A percentile compares a stretch with the other conserved stretches of the same genome.
Evolutionary conservation across 345 rosid species (phyloP).

Genomic region (Acer negundo): DNA sequence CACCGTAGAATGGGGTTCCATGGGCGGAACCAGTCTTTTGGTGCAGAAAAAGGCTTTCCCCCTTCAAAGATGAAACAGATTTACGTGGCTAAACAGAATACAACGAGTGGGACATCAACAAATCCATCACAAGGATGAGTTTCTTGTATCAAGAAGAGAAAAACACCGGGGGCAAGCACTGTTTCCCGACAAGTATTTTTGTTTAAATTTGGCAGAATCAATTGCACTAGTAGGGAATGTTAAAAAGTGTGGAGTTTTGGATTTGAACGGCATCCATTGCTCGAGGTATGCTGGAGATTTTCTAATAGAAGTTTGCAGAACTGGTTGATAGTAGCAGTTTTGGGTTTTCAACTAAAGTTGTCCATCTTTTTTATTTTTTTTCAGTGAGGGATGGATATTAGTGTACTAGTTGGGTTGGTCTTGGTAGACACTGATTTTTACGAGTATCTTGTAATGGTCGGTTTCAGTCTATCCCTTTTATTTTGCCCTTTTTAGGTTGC

Average conservation of each 20-base stretch:
- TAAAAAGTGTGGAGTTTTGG: not conserved
- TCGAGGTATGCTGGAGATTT: conserved; percentile 9
- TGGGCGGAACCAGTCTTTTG: conserved; percentile 64
- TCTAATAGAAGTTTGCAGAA: not conserved
- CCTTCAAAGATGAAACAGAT: conserved; percentile 81
- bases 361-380: not conserved
- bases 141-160: not conserved
- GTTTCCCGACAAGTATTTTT: not conserved
- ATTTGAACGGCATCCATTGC: not conserved
- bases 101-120: conserved; percentile 37
- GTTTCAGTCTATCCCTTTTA: not conserved
- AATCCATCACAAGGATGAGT: conserved; percentile 21
- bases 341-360: not conserved
- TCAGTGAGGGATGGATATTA: not conserved
- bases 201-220: not conserved
- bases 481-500: not conserved
- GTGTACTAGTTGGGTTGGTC: conserved; percentile 10
- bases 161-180: not conserved
- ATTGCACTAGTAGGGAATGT: not conserved
- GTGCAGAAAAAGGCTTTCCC: conserved; percentile 61
- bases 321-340: conserved; percentile 11
- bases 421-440: not conserved
- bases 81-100: conserved; percentile 89
- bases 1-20: conserved; percentile 73
- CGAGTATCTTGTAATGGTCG: conserved; percentile 1